Base-by-base conservation (phyloP, 2,329 filamentous ascomycete genomes). In the Rugonectria rugulosa region DNA sequence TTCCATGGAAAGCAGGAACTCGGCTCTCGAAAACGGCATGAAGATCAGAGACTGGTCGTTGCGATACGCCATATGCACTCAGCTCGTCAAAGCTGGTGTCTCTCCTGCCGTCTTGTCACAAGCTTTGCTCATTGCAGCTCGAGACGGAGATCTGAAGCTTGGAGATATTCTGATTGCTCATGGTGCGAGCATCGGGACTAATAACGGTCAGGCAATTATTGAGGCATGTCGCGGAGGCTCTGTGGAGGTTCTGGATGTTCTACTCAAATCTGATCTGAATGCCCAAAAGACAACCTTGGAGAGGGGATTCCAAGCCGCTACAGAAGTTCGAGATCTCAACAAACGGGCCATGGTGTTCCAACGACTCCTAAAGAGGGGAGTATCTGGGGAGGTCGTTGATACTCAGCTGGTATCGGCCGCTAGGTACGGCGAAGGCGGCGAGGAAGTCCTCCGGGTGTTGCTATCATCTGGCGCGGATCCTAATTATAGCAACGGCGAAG, bases 271-370 rank as follows among this genome's bases (percentile, higher is more conserved):
- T 2, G 73, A 75, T 20, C 68, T 64, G 0, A 65, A 75, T 4
- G 67, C 77, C 0, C 74, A 73, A 10, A 75, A 75, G 42, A 65
- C 69, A 6, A 81, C 78, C 0, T 67, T 86, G 4, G 74, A 79
- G 24, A 75, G 76, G 32, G 82, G 79, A 0, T 86, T 86, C 38
- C 79, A 84, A 56, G 82, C 81, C 2, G 81, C 83, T 0, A 83
- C 80, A 0, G 78, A 82, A 47, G 73, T 85, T 2, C 70, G 77
- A 2, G 79, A 85, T 53, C 67, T 86, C 5, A 74, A 74, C 47
- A 78, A 75, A 32, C 73, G 82, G 2, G 78, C 77, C 0, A 74
- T 75, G 19, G 72, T 86, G 3, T 83, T 86, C 38, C 74, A 79
- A 46, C 66, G 81, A 2, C 72, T 87, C 2, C 67, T 87, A 0